Evolutionary conservation across 305 asterid genomes (phyloP).

Genomic region (Rubia peregrina): DNA sequence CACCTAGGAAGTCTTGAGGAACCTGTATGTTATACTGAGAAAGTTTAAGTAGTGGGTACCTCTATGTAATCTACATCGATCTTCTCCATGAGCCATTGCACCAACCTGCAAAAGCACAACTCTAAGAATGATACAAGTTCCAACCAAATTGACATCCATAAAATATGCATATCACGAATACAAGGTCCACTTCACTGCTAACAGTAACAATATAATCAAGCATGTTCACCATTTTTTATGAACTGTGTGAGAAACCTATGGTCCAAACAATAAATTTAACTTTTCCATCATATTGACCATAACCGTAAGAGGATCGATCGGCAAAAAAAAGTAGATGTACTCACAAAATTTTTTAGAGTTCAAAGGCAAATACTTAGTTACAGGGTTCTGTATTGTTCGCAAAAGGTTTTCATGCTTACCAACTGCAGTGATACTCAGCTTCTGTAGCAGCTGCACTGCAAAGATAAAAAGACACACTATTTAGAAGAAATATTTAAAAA

Average conservation of each 20-base stretch:
- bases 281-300: constrained; percentile 10
- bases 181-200: constrained; percentile 52
- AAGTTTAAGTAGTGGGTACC: too few relatives aligned
- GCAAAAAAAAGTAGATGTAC: constrained; percentile 4
- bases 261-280: constrained; percentile 14
- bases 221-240: constrained; percentile 68
- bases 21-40: too few relatives aligned
- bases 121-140: too few relatives aligned
- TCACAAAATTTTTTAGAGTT: constrained; percentile 79
- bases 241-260: constrained; percentile 88
- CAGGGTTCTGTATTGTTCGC: constrained; percentile 74
- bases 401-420: constrained; percentile 74
- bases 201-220: constrained; percentile 53
- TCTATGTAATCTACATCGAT: too few relatives aligned
- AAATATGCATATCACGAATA: constrained; percentile 70
- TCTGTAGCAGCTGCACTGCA: constrained; percentile 83
- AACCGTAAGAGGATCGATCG: background rate
- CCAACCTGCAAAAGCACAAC: too few relatives aligned
- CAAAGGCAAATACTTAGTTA: constrained; percentile 65
- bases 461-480: background rate
- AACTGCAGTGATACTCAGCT: constrained; percentile 59
- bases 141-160: background rate
- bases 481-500: background rate
- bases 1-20: too few relatives aligned
- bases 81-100: too few relatives aligned